Conservation (phyloP, 371 early-diverging fungal genomes). For the Synchytrium microbalum region DNA sequence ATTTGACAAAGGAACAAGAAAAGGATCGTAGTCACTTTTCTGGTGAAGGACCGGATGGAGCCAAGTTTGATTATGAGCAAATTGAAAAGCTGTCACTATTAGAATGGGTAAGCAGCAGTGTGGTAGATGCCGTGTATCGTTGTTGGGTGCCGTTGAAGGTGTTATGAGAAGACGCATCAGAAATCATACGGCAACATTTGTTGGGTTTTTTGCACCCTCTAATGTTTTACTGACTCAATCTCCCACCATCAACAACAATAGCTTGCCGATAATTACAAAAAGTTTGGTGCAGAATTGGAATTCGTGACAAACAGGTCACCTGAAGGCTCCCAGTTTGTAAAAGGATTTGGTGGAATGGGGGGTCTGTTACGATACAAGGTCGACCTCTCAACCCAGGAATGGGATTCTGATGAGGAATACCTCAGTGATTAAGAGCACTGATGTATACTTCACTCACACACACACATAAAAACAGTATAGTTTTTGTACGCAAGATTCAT, state of each 20-base stretch:
- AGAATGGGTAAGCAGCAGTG: slow-evolving; percentile 65
- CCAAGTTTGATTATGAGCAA: slow-evolving; percentile 55
- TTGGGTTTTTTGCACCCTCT: slow-evolving; percentile 3
- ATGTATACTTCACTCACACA: background rate
- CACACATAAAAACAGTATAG: no score
- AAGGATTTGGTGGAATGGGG: slow-evolving; percentile 99
- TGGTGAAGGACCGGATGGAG: slow-evolving; percentile 39
- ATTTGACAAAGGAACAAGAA: slow-evolving; percentile 80
- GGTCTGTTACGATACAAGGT: slow-evolving; percentile 95
- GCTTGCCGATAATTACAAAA: slow-evolving; percentile 98
- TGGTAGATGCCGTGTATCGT: background rate
- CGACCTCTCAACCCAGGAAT: slow-evolving; percentile 27
- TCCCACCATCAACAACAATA: no score
- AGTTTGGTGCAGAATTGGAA: slow-evolving; percentile 90
- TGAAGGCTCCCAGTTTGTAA: slow-evolving; percentile 98
- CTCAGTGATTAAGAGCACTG: slow-evolving; percentile 7
- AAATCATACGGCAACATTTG: background rate
- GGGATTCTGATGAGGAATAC: slow-evolving; percentile 42
- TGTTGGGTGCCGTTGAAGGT: background rate
- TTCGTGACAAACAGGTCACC: slow-evolving; percentile 96
- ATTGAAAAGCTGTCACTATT: slow-evolving; percentile 74
- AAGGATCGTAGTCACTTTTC: slow-evolving; percentile 56
- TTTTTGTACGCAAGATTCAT: no score
- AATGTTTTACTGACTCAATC: background rate
- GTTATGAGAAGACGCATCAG: background rate